A percentile compares a stretch with the other conserved stretches of the same genome.
Conservation (phyloP, 495 filamentous ascomycete genomes). For the Neurospora africana region DNA sequence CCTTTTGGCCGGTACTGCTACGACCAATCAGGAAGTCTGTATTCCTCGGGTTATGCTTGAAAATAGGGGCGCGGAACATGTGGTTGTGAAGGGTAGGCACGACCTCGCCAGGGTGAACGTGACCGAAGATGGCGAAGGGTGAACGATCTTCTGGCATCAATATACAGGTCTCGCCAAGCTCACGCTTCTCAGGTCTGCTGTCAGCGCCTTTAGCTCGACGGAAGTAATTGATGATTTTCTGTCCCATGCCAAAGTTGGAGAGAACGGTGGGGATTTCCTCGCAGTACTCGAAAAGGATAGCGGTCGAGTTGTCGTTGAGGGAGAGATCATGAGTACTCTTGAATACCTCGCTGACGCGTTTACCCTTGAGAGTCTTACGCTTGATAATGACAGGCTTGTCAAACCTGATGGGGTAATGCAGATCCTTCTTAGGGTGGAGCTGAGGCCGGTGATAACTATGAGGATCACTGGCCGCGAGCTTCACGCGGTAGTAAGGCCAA, state of each 20-base stretch:
- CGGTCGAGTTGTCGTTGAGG: slow-evolving; percentile 76
- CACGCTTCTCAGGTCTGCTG: slow-evolving; percentile 35
- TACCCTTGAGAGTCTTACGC: slow-evolving; percentile 67
- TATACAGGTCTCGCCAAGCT: slow-evolving; percentile 73
- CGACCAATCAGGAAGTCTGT: slow-evolving; percentile 85
- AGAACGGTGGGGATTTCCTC: slow-evolving; percentile 86
- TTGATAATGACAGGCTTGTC: slow-evolving; percentile 57
- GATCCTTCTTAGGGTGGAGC: slow-evolving; percentile 45
- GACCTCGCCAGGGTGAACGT: slow-evolving; percentile 79
- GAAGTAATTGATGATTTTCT: slow-evolving; percentile 90
- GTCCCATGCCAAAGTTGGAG: slow-evolving; percentile 96
- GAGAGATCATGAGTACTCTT: slow-evolving; percentile 64
- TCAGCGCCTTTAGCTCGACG: slow-evolving; percentile 75
- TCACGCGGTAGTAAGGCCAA: slow-evolving; percentile 88
- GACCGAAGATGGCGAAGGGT: slow-evolving; percentile 89
- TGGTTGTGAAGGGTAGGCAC: slow-evolving; percentile 85
- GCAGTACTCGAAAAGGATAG: slow-evolving; percentile 85
- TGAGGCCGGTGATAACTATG: slow-evolving; percentile 84
- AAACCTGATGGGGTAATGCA: slow-evolving; percentile 44
- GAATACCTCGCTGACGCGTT: slow-evolving; percentile 65
- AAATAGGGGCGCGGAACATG: slow-evolving; percentile 91
- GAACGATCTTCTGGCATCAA: slow-evolving; percentile 89
- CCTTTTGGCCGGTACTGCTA: slow-evolving; percentile 61
- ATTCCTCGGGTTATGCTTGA: slow-evolving; percentile 64
- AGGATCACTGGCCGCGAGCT: slow-evolving; percentile 64